These are phyloP conservation scores for Diversispora epigaea DNA, from an alignment of 192 early-diverging fungal genomes.

Conservation along the genomic window DNA sequence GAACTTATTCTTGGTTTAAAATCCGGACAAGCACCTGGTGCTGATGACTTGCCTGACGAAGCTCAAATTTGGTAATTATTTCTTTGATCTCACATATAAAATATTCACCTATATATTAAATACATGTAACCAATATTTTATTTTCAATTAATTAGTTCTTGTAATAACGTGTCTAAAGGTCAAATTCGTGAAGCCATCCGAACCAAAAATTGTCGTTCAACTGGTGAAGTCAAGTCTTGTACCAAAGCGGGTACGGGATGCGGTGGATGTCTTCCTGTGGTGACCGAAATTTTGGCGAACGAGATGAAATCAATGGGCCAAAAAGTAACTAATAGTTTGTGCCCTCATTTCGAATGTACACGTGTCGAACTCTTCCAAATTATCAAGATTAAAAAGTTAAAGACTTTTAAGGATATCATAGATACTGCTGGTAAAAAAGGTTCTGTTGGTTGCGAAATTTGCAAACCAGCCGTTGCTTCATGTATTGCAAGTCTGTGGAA, in stretches of 20 bases:
- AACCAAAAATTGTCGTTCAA: conserved; percentile 41
- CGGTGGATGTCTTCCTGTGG: conserved; percentile 62
- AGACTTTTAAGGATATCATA: conserved; percentile 57
- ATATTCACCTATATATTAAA: not conserved
- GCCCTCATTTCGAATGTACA: conserved; percentile 61
- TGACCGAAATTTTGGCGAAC: conserved; percentile 57
- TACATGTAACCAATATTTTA: not conserved
- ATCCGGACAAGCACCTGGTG: conserved; percentile 42
- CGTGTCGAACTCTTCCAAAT: conserved; percentile 63
- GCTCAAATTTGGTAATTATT: conserved; percentile 56
- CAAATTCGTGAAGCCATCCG: conserved; percentile 49
- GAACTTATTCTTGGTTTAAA: conserved; percentile 54
- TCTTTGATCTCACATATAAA: not conserved
- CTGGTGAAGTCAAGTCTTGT: conserved; percentile 60
- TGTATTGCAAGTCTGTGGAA: conserved; percentile 67
- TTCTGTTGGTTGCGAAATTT: conserved; percentile 58
- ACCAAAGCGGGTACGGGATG: conserved; percentile 62
- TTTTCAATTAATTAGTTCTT: conserved; percentile 43
- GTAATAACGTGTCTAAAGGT: conserved; percentile 68
- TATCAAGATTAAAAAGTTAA: conserved; percentile 52
- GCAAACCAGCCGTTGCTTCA: conserved; percentile 63
- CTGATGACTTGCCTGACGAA: conserved; percentile 59
- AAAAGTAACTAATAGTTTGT: conserved; percentile 51
- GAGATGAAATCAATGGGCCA: conserved; percentile 61
- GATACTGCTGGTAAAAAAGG: conserved; percentile 41